Evolutionary conservation across 129 eudicot genomes (phyloP), one percentile per base, ranked within the genome.

Genomic region (Glebionis coronaria): DNA sequence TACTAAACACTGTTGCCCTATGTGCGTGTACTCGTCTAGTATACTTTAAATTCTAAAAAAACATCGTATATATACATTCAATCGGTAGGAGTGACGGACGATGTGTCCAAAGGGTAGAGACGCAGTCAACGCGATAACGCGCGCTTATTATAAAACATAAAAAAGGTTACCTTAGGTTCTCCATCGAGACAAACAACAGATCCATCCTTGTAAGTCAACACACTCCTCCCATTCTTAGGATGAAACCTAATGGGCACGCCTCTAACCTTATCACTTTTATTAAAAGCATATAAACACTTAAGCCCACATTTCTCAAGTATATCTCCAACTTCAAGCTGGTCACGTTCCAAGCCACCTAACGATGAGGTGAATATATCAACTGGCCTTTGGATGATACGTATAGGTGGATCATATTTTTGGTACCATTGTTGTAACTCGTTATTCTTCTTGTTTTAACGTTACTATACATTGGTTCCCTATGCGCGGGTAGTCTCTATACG

Each of bases 301-400:
- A 91, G 71, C 0, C 88, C 90, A 44, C 79, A 88, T 51, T 82
- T 79, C 1, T 88, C 90, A 6, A 85, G 78, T 27, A 91, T 88
- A 1, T 85, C 94, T 4, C 82, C 56, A 20, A 91, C 88, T 73
- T 91, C 96, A 55, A 91, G 88, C 82, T 88, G 96, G 61, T 88
- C 90, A 73, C 83, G 96, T 35, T 88, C 97, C 90, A 88, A 91
- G n/a, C 97, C 96, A n/a, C 87, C 96, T 58, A 91, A 78, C 19
- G 52, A 42, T 44, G 80, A 67, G 61, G 81, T 91, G 74, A 88
- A 79, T 58, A 69, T 78, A 38, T 71, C 94, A 58, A 91, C 85
- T 44, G 91, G 15, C 97, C 97, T 15, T 80, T 68, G 3, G 96
- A 96, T 44, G 60, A 61, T 54, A 76, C 79, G 74, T 74, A 88